A percentile compares a stretch with the other conserved stretches of the same genome.
Conservation (phyloP, 805 yeast species). For the Sugiyamaella smithiae region DNA sequence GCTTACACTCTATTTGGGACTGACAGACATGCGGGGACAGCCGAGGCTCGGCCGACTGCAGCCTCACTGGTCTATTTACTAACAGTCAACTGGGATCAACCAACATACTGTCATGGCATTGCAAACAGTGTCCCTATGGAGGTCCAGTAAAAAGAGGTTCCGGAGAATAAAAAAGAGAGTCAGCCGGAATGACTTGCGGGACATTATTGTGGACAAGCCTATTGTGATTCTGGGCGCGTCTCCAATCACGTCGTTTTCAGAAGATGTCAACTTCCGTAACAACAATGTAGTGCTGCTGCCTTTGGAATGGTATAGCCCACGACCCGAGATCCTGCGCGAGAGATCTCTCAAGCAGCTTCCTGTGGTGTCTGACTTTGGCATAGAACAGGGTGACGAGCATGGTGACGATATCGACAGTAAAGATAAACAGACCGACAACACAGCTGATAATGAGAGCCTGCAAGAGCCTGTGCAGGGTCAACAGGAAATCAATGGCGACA, state of each 20-base stretch:
- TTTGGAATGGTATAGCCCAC: slow-evolving; percentile 10
- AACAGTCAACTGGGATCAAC: neutral
- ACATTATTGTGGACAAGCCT: slow-evolving; percentile 1
- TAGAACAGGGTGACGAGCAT: too few relatives aligned
- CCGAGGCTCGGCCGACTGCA: too few relatives aligned
- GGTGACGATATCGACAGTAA: too few relatives aligned
- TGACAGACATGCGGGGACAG: too few relatives aligned
- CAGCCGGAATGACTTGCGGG: slow-evolving; percentile 2
- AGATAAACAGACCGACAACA: too few relatives aligned
- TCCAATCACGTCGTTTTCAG: neutral
- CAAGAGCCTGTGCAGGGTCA: too few relatives aligned
- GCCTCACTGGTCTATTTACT: neutral
- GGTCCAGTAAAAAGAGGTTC: neutral
- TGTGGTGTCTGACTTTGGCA: too few relatives aligned
- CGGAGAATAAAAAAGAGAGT: neutral
- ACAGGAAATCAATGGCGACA: too few relatives aligned
- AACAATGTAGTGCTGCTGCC: slow-evolving; percentile 1
- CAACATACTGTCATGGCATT: slow-evolving; percentile 2
- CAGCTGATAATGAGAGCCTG: too few relatives aligned
- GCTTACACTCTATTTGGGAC: too few relatives aligned
- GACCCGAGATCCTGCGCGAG: slow-evolving; percentile 9
- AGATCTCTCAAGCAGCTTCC: neutral
- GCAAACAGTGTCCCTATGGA: slow-evolving; percentile 1
- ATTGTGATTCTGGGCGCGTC: slow-evolving; percentile 7
- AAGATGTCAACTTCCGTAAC: neutral